A percentile compares a stretch with the other conserved stretches of the same genome.
phyloP scores from a whole-genome alignment of 257 asterid species.

The Haberlea rhodopensis region DNA sequence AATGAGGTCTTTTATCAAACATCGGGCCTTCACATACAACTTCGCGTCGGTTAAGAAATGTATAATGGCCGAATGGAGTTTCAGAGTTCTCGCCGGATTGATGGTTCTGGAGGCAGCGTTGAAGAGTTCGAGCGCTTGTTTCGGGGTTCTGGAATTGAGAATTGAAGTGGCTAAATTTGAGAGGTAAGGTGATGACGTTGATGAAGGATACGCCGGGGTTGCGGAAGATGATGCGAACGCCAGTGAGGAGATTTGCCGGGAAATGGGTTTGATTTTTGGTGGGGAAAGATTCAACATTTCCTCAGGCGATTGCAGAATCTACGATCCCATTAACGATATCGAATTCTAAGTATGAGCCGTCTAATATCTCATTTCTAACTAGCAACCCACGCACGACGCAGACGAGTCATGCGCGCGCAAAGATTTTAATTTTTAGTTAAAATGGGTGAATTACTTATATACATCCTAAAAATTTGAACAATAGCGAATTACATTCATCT shows the following conservation, averaged over 20 bases:
- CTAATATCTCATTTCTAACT: too few relatives aligned
- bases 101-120: conserved; percentile 41
- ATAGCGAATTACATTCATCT: too few relatives aligned
- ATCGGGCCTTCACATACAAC: conserved; percentile 55
- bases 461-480: too few relatives aligned
- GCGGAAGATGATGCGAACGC: conserved; percentile 31
- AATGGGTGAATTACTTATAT: too few relatives aligned
- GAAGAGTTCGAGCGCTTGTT: conserved; percentile 51
- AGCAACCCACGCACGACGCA: too few relatives aligned
- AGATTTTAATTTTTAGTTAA: too few relatives aligned
- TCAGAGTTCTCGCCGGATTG: conserved; percentile 45
- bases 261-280: conserved; percentile 31
- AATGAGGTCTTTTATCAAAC: conserved; percentile 70
- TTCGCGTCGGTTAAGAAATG: conserved; percentile 34
- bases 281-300: conserved; percentile 38
- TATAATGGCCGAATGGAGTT: conserved; percentile 51
- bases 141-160: conserved; percentile 48
- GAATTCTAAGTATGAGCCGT: too few relatives aligned
- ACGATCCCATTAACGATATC: conserved; percentile 19
- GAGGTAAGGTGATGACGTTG: conserved; percentile 34
- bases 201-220: conserved; percentile 20
- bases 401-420: too few relatives aligned
- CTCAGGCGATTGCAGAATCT: conserved; percentile 16
- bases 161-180: conserved; percentile 45
- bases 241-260: conserved; percentile 15